Evolutionary conservation across 176 grass and related monocot species (phyloP).

Genomic region (Puya raimondii): DNA sequence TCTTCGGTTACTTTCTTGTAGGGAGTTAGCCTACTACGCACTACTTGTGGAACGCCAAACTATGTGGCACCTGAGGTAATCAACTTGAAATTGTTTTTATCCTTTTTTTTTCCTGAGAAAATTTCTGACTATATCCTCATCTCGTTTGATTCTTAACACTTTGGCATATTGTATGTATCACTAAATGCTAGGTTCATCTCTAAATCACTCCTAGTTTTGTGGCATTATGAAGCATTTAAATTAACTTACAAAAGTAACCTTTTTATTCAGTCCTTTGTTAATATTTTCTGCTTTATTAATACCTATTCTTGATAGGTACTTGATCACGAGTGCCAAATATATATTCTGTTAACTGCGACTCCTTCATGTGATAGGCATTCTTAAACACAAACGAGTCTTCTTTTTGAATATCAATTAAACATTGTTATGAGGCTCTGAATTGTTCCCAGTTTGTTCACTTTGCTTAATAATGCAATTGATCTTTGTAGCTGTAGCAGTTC

Average conservation of each 20-base stretch:
- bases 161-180: too few relatives aligned
- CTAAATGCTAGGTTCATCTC: too few relatives aligned
- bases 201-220: not conserved
- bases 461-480: too few relatives aligned
- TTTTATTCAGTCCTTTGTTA: not conserved
- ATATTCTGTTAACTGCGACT: not conserved
- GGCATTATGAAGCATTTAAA: not conserved
- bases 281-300: conserved; percentile 6
- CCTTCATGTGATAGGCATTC: too few relatives aligned
- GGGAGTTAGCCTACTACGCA: conserved; percentile 58
- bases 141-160: too few relatives aligned
- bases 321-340: not conserved
- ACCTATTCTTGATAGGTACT: not conserved
- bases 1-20: conserved; percentile 25
- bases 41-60: conserved; percentile 97
- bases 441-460: too few relatives aligned
- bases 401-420: too few relatives aligned
- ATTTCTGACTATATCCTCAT: too few relatives aligned
- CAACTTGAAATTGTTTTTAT: not conserved
- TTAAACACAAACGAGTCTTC: too few relatives aligned
- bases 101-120: too few relatives aligned
- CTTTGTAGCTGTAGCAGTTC: not conserved
- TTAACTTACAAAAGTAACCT: too few relatives aligned
- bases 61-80: conserved; percentile 98
- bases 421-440: too few relatives aligned